Conservation (phyloP, 768 basidiomycete genomes). For the Xerocomellus intermedius region DNA sequence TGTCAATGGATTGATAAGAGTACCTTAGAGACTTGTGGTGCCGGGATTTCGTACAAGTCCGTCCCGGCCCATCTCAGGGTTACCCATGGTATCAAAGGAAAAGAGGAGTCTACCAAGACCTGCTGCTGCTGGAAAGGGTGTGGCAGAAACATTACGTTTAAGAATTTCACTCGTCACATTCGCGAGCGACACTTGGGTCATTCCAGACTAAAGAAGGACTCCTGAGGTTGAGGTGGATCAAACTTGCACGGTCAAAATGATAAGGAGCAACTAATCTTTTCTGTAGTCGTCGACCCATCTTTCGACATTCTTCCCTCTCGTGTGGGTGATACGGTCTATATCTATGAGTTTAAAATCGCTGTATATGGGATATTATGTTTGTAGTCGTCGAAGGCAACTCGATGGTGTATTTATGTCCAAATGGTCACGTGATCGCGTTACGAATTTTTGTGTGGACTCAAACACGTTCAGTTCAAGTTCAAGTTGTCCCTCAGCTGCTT, state of each 20-base stretch:
- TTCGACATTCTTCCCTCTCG: background rate
- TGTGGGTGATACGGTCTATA: background rate
- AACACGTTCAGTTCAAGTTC: slow-evolving; percentile 7
- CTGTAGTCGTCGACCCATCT: background rate
- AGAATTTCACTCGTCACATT: slow-evolving; percentile 9
- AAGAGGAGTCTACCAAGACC: accelerated
- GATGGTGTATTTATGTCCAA: no score
- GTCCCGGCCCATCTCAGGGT: background rate
- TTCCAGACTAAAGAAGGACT: background rate
- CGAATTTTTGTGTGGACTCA: slow-evolving; percentile 4
- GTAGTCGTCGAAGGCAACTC: no score
- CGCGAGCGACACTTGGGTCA: background rate
- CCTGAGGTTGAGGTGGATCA: background rate
- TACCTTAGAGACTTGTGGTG: background rate
- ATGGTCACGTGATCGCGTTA: slow-evolving; percentile 21
- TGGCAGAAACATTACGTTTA: no score
- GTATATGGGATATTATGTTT: no score
- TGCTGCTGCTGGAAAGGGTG: background rate
- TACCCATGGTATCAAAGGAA: background rate
- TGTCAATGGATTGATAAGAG: background rate
- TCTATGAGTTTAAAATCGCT: background rate
- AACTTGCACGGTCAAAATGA: background rate
- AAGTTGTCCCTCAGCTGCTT: slow-evolving; percentile 4
- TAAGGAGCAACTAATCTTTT: background rate
- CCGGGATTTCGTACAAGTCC: background rate